phyloP scores from a whole-genome alignment of 306 rosid species.

The Pterocarpus macrocarpus region DNA sequence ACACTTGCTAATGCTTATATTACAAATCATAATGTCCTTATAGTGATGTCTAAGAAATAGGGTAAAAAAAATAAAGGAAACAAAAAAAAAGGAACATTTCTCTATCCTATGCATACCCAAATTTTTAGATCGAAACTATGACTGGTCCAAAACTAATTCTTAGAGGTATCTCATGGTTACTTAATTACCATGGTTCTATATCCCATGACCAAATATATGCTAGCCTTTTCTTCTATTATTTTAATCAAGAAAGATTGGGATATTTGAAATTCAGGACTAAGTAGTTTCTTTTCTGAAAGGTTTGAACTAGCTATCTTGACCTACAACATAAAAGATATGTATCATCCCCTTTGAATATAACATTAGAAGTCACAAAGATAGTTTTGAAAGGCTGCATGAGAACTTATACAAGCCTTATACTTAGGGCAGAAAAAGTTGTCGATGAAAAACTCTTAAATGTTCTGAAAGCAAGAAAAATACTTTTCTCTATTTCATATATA shows the following conservation, averaged over 20 bases:
- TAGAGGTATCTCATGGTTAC: not conserved
- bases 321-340: not conserved
- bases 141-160: conserved; percentile 19
- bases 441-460: not conserved
- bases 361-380: not conserved
- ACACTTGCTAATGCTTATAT: too few species aligned
- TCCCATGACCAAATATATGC: not conserved
- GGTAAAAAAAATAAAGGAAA: too few species aligned
- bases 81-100: too few species aligned
- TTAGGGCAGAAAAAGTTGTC: not conserved
- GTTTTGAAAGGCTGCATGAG: not conserved
- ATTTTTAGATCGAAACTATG: conserved; percentile 34
- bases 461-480: too few species aligned
- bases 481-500: too few species aligned
- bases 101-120: conserved; percentile 20
- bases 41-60: too few species aligned
- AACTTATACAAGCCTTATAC: not conserved
- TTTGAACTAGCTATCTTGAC: too few species aligned
- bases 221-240: conserved; percentile 6
- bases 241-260: not conserved
- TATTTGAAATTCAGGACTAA: not conserved
- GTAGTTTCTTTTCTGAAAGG: conserved; percentile 1
- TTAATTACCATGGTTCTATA: not conserved
- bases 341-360: not conserved
- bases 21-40: too few species aligned